Base-by-base conservation (phyloP, 2,329 filamentous ascomycete species). In the Aspergillus nomiae region DNA sequence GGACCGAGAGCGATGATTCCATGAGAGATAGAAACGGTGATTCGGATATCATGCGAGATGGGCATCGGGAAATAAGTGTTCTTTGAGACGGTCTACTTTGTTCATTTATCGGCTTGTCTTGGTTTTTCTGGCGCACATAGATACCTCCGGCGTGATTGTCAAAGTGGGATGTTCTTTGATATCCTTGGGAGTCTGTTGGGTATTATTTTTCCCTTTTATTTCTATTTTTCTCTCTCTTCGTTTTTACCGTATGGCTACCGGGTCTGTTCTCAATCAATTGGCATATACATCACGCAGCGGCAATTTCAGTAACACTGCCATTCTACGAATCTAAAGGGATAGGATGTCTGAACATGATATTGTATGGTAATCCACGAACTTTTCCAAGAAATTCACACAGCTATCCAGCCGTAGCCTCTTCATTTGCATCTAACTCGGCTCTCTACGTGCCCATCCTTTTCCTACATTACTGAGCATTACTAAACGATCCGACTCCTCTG, bases 41-140 rank as follows among this genome's bases (percentile, higher is more conserved):
- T 58, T 63, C 36, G 65, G 67, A 68, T 60, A 32, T 38, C 34
- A 55, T 71, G 56, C 69, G 67, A 38, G 67, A 67, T 58, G 67
- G 69, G 54, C 63, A 72, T 60, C 68, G 69, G 58, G 72, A 77
- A 66, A 56, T 77, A 60, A 73, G 73, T 64, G 73, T 75, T 67
- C 60, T 71, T 59, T 76, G 56, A 66, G 28, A 30, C 26, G 51
- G 56, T 45, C 34, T 62, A 51, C 55, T n/a, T 16, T 56, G 55
- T 53, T 58, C 45, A 57, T 59, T 58, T 61, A 32, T 51, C 48
- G 54, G 61, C 50, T 62, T 60, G 46, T 61, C 19, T 56, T 62
- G 14, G 2, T 46, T 57, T 67, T 62, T 68, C 64, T 63, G 63
- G 67, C 63, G 64, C 63, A 69, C 57, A 65, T 64, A 64, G 56